Base-by-base conservation (phyloP, 1,139 yeast genomes). In the Hansenula sp. region DNA sequence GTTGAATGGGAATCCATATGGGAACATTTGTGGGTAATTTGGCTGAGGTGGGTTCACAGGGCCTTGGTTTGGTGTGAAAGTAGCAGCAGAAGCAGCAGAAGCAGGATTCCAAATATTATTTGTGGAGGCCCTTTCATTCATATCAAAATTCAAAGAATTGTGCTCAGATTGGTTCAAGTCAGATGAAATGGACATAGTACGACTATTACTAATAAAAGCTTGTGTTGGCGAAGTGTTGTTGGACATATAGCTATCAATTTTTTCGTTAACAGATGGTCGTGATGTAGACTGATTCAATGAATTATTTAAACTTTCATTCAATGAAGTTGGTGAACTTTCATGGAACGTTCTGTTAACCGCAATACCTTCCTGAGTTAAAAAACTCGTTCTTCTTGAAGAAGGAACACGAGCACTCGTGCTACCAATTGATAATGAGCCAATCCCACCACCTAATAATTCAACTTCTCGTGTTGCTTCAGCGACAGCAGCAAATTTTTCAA, bases 381-480 rank as follows among this genome's bases (percentile, higher is more conserved):
- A 70, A 47, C 81, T 75, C 1, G 83, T 69, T 61, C 83, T 70
- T 61, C 84, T 70, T 3, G 68, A 60, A 12, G 54, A 45, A 15
- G 58, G 59, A 11, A 55, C 58, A 47, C 62, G 55, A 16, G 54
- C 59, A 36, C 59, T 54, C 32, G 57, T 54, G 24, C 57, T 52
- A 35, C 59, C 61, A 32, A 66, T 53, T 10, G 68, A 59, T 24
- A 67, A 43, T 10, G 66, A 60, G 13, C 65, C 63, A 37, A 66
- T 40, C 27, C 62, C 63, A 40, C 66, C 65, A 33, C 66, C 64
- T 15, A 73, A 59, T 36, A 79, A 60, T 57, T 86, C 94, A 34
- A 84, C 76, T 50, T 84, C 91, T 53, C 89, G 70, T 0, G 95
- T 86, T 33, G 89, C 87, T 48, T 86, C 94, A 12, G 88, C 89